Base-by-base conservation (phyloP, 306 rosid species). In the Trichosanthes cucumerina region DNA sequence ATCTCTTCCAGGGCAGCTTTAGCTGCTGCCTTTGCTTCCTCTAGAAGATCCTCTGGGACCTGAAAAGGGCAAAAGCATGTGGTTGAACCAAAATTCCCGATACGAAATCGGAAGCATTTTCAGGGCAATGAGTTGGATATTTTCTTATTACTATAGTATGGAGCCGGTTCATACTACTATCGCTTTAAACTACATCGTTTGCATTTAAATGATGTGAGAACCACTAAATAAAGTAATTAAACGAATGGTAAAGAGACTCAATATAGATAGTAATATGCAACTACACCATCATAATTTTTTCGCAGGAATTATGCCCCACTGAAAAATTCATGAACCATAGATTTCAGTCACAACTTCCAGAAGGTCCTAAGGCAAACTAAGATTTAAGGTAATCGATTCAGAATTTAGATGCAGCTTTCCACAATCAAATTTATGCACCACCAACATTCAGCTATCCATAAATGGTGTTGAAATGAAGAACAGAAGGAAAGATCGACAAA, bases 1-100 rank as follows among this genome's bases (percentile, higher is more conserved):
- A 93, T 93, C 86, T 93, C 98, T 86, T 93, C 97, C 87, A 93
- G 88, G 69, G 98, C 97, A 15, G 91, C 91, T 86, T 86, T 93
- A 50, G 98, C 98, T 3, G 98, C 97, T 50, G 97, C 80, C 77
- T 91, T 93, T 1, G 98, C 98, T 80, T 84, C 93, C 83, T 90
- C 93, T 38, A 93, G 84, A 63, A 93, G 96, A 43, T 81, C 89
- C 24, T 90, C 88, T 0, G 98, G 98, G 68, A 95, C 98, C 98
- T 93, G 87, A 26, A 39, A 84, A 21, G 36, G 57, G 49, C 26
- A 46, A 28, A 10, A 49, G 44, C 16, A 43, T 53, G 44, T 24
- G 19, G 56, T 86, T 60, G 6, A 19, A 43, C 76, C n/a, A n/a
- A n/a, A n/a, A 41, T 39, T 43, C 58, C 15, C 34, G 6, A 6